Evolutionary conservation across 2,329 filamentous ascomycete genomes (phyloP), one percentile per base, ranked within the genome.

Genomic region (Aureobasidium mangrovei): DNA sequence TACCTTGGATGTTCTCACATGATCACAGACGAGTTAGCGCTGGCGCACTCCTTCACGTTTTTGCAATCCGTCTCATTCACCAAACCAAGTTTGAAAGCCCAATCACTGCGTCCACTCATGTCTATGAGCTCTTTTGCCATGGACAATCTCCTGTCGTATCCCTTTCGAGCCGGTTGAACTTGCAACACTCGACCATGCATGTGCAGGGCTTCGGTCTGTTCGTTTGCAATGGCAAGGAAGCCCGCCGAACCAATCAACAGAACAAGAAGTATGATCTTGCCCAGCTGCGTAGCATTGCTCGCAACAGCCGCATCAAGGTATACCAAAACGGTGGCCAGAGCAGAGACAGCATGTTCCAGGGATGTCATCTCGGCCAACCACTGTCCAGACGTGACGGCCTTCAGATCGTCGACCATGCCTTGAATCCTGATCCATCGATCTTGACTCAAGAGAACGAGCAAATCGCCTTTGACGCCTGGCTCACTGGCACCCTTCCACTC

Each of bases 241-340:
- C 70, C 78, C 0, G 77, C 78, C 27, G 76, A 79, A n/a, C 70
- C 53, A 8, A 83, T 64, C 46, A 83, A 63, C 48, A 82, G 65
- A 0, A 67, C 65, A 58, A 81, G 71, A 38, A 83, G 69, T 3
- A 77, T 66, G 7, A 81, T 64, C 35, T 77, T 73, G 3, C 79
- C 79, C 0, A 70, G 69, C 61, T 79, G 74, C 0, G 72, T 74
- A 55, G 80, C 74, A 63, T 83, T 83, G 8, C 74, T 77, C 55
- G 76, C 75, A 24, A 82, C 64, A 1, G 76, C 74, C 4, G 78
- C 79, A 41, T 77, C 76, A 3, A 81, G 61, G 61, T 81, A 84
- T 3, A 83, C 79, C 54, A 80, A 69, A 44, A 84, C 60, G 59
- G 80, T 82, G 7, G 79, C 75, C 0, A 68, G 62, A 0, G 78